Evolutionary conservation across 2,329 filamentous ascomycete species (phyloP).

Genomic region (Paraphaeosphaeria sporulosa): DNA sequence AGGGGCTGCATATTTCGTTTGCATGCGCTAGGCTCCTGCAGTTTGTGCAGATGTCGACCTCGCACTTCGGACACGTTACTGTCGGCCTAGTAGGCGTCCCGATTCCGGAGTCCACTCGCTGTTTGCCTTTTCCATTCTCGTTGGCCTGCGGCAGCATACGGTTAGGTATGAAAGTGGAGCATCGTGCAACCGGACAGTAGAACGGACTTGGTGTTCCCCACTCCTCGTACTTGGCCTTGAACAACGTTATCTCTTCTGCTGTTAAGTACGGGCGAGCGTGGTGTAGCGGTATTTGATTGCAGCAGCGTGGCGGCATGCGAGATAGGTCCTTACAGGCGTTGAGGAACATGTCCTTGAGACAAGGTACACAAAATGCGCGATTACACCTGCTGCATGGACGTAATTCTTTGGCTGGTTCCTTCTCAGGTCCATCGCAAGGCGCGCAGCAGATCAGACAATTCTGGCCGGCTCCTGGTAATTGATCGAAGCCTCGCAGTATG

Average conservation of each 20-base stretch:
- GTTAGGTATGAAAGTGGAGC: slow-evolving; percentile 57
- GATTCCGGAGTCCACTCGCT: slow-evolving; percentile 34
- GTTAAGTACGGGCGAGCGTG: slow-evolving; percentile 47
- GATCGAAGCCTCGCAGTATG: background rate
- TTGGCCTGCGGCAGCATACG: slow-evolving; percentile 27
- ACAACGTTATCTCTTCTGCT: slow-evolving; percentile 46
- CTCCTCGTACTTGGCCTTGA: slow-evolving; percentile 56
- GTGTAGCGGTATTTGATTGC: slow-evolving; percentile 53
- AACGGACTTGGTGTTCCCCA: slow-evolving; percentile 54
- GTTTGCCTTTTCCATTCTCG: slow-evolving; percentile 24
- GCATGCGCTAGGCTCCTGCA: slow-evolving; percentile 55
- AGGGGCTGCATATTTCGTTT: slow-evolving; percentile 43
- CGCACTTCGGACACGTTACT: slow-evolving; percentile 56
- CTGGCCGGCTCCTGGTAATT: background rate
- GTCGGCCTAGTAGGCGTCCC: slow-evolving; percentile 30
- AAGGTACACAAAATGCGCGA: slow-evolving; percentile 44
- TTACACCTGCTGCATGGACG: slow-evolving; percentile 46
- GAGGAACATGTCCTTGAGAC: slow-evolving; percentile 53
- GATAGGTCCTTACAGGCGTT: slow-evolving; percentile 49
- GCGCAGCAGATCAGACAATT: slow-evolving; percentile 35
- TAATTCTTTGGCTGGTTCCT: slow-evolving; percentile 15
- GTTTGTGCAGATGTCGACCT: slow-evolving; percentile 50
- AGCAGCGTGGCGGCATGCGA: slow-evolving; percentile 58
- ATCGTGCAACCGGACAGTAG: slow-evolving; percentile 59
- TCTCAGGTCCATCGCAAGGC: slow-evolving; percentile 18